These are phyloP conservation scores for Megacollybia marginata DNA, from an alignment of 768 basidiomycete species.

Conservation along the genomic window DNA sequence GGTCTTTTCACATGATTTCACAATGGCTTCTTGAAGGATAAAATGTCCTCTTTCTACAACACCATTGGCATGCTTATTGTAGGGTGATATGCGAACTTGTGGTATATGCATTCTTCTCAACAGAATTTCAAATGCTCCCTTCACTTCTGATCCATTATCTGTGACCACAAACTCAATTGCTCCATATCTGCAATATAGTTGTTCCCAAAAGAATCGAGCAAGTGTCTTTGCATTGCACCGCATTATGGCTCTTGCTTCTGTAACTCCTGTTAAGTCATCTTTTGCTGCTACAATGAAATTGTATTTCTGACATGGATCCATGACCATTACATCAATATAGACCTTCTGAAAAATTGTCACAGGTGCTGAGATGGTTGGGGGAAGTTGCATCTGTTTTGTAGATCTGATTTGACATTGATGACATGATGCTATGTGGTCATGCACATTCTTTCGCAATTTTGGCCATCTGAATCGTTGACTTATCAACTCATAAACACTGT, in stretches of 20 bases:
- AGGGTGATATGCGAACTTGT: too few species aligned
- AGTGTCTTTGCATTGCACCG: background rate
- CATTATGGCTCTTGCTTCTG: conserved; percentile 19
- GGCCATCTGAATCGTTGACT: conserved; percentile 21
- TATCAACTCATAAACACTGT: conserved; percentile 3
- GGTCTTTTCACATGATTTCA: too few species aligned
- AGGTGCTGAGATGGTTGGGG: background rate
- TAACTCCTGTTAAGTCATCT: conserved; percentile 21
- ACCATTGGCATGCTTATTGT: too few species aligned
- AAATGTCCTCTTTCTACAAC: too few species aligned
- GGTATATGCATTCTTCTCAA: too few species aligned
- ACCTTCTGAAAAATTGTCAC: conserved; percentile 12
- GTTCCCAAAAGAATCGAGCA: conserved; percentile 8
- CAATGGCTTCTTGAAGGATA: too few species aligned
- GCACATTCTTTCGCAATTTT: conserved; percentile 15
- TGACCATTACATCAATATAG: conserved; percentile 17
- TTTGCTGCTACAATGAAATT: conserved; percentile 16
- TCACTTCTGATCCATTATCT: conserved; percentile 19
- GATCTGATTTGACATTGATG: conserved; percentile 27
- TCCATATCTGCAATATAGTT: conserved; percentile 24
- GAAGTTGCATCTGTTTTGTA: too few species aligned
- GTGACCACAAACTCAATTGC: conserved; percentile 13
- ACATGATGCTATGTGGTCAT: conserved; percentile 25
- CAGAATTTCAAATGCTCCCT: conserved; percentile 6
- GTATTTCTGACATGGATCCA: conserved; percentile 1